Base-by-base conservation (phyloP, 2,329 filamentous ascomycete genomes). In the Cryphonectria parasitica region DNA sequence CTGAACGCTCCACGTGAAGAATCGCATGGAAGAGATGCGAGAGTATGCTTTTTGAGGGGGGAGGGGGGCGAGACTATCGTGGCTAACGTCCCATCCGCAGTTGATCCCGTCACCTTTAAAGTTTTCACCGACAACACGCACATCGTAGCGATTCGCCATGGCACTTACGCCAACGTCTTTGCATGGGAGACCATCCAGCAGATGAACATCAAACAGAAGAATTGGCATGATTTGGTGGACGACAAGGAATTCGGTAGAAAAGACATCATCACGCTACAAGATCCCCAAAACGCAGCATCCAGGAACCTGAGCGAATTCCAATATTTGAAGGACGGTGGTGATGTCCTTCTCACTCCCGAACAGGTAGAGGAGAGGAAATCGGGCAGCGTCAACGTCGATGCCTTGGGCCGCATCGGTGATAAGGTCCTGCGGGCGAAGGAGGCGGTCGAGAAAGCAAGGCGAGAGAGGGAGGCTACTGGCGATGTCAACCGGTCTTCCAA, bases 51-150 rank as follows among this genome's bases (percentile, higher is more conserved):
- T n/a, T n/a, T n/a, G n/a, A n/a, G n/a, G n/a, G n/a, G n/a, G n/a
- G n/a, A n/a, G n/a, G n/a, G n/a, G n/a, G n/a, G n/a, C 31, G 31
- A 25, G 39, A 41, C 19, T 11, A 4, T 45, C 2, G 13, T 43
- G 15, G 60, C 66, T 68, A n/a, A 63, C 58, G 5, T 54, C 36
- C 17, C 34, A 2, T 56, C n/a, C 15, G 45, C 13, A 68, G 66
- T 98, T 73, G 96, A 99, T 77, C 97, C 96, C 0, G 95, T 99
- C 63, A 98, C 95, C 0, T 98, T 93, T 86, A 99, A 99, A 81
- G 92, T 97, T 58, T 94, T 99, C 77, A 99, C 96, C 63, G 94
- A 99, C 80, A 98, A 98, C 81, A 98, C 96, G 4, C 96, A 98
- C 80, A 93, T 99, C 71, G 93, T 98, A 62, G 95, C 95, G 22